Base-by-base conservation (phyloP, 192 early-diverging fungal species). In the Linderina pennispora region DNA sequence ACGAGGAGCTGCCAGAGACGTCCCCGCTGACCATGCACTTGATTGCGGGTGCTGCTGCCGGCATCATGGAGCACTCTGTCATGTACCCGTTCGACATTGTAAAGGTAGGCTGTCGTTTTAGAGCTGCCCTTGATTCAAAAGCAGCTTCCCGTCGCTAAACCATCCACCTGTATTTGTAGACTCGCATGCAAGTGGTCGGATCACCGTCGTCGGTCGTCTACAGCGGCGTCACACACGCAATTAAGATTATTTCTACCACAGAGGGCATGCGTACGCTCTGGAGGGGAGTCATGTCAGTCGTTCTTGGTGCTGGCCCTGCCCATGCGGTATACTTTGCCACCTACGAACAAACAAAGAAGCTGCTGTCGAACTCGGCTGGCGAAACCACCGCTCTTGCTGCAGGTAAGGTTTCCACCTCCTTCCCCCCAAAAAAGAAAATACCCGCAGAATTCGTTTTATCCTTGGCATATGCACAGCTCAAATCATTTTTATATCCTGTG, bases 301-400 rank as follows among this genome's bases (percentile, higher is more conserved):
- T 96, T 13, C 44, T 96, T 43, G 93, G 93, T 8, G 90, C 91
- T 4, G 95, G 95, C 0, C 95, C 95, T 3, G 89, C 93, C 4
- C 95, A 98, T 51, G 95, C 95, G 0, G 73, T 98, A 15, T 91
- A 94, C 47, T 98, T 96, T 78, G 92, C 87, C 10, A 85, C 85
- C 2, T 98, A 98, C 68, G 95, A 98, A 60, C 77, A 85, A 22
- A 87, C 82, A 48, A 98, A 95, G 68, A 77, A 86, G 28, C 40
- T 77, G 13, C 85, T 92, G 48, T 79, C 79, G 10, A 79, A 62
- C 16, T 36, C 53, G 3, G 65, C 77, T 28, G 61, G 62, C 13
- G 57, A 42, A 39, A 64, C 23, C 74, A 79, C 28, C 33, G 66
- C 69, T 2, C 10, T 86, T 17, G 78, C 82, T 39, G 77, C 85